Evolutionary conservation across 2,329 filamentous ascomycete genomes (phyloP).

Genomic region (Boeremia lycopersici): DNA sequence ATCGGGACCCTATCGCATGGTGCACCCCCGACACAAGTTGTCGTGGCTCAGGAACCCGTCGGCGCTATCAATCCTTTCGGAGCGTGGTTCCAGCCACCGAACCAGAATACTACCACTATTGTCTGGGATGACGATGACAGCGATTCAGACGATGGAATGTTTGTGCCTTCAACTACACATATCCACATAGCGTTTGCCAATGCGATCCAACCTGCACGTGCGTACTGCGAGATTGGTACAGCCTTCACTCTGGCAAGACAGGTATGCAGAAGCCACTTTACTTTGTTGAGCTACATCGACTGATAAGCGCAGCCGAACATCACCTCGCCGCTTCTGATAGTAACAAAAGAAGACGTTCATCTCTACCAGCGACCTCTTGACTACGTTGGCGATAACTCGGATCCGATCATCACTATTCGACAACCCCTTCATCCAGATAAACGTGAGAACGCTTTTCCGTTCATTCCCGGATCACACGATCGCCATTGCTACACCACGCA

Average conservation of each 20-base stretch:
- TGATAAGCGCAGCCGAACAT: background rate
- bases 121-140: constrained; percentile 6
- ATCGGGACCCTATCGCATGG: background rate
- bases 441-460: background rate
- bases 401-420: constrained; percentile 45
- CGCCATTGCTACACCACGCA: constrained; percentile 67
- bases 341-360: constrained; percentile 53
- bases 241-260: constrained; percentile 4
- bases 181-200: background rate
- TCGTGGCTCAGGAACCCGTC: background rate
- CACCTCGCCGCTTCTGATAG: constrained; percentile 47
- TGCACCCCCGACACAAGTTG: background rate
- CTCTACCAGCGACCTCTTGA: constrained; percentile 48
- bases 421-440: constrained; percentile 35
- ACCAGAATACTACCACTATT: background rate
- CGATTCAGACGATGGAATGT: constrained; percentile 2
- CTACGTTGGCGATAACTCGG: background rate
- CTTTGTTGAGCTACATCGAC: background rate
- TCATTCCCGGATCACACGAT: constrained; percentile 38
- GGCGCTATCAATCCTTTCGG: constrained; percentile 10
- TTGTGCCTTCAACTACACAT: constrained; percentile 2
- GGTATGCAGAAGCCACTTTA: background rate
- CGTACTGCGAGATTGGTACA: constrained; percentile 14
- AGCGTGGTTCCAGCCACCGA: constrained; percentile 11
- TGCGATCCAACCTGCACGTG: background rate